A percentile compares a stretch with the other conserved stretches of the same genome.
phyloP scores from a whole-genome alignment of 495 filamentous ascomycete genomes.

The Aspergillus ellipticus region DNA sequence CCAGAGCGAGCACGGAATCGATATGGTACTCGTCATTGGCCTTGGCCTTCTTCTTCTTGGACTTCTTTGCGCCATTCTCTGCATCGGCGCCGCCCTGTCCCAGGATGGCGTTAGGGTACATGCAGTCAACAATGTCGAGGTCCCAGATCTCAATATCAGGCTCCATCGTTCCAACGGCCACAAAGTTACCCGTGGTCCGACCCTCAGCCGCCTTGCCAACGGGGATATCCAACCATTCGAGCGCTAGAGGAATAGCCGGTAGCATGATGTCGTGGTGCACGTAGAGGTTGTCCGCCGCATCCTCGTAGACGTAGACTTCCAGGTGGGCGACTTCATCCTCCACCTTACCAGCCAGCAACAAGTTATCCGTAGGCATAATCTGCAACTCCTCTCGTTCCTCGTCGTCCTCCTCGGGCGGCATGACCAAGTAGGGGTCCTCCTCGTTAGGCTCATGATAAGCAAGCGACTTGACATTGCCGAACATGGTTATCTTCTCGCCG shows the following conservation, averaged over 20 bases:
- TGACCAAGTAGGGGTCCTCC: slow-evolving; percentile 92
- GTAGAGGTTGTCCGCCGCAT: slow-evolving; percentile 89
- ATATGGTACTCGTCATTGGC: slow-evolving; percentile 90
- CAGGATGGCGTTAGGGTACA: slow-evolving; percentile 96
- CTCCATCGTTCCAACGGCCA: slow-evolving; percentile 94
- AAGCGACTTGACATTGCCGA: slow-evolving; percentile 88
- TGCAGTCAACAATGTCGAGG: slow-evolving; percentile 88
- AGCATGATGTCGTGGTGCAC: slow-evolving; percentile 99
- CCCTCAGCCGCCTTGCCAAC: slow-evolving; percentile 63
- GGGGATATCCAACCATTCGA: slow-evolving; percentile 91
- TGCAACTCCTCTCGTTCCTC: slow-evolving; percentile 94
- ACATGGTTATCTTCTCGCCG: slow-evolving; percentile 77
- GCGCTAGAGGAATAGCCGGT: slow-evolving; percentile 87
- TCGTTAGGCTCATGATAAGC: slow-evolving; percentile 91
- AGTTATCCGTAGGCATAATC: slow-evolving; percentile 86
- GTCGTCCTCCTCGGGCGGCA: slow-evolving; percentile 69
- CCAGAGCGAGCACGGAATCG: slow-evolving; percentile 84
- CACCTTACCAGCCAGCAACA: slow-evolving; percentile 85
- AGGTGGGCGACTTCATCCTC: slow-evolving; percentile 97
- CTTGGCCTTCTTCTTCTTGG: slow-evolving; percentile 82
- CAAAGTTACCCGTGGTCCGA: slow-evolving; percentile 71
- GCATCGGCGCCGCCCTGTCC: slow-evolving; percentile 68
- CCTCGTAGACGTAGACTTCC: slow-evolving; percentile 97
- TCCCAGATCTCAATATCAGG: slow-evolving; percentile 99
- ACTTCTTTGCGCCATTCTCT: slow-evolving; percentile 52